Conservation (phyloP, 108 stramenopile species). For the Discostella stelligeroides region DNA sequence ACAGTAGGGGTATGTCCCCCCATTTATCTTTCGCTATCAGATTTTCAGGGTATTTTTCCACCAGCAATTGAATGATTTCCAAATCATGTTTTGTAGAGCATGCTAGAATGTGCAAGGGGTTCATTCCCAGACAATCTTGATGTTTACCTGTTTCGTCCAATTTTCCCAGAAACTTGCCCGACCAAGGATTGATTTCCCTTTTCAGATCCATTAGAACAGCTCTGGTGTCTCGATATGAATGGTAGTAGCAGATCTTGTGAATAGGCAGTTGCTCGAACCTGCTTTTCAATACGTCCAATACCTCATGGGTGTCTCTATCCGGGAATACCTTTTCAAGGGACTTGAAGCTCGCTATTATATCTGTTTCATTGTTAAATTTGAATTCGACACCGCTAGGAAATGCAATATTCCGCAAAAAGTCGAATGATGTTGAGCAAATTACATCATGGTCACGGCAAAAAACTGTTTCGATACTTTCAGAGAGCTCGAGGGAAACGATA, state of each 20-base stretch:
- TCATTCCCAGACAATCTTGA: background rate
- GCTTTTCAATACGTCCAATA: background rate
- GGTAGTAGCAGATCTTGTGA: constrained; percentile 2
- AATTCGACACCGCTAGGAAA: background rate
- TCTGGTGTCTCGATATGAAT: background rate
- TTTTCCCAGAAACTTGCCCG: background rate
- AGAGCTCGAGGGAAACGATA: background rate
- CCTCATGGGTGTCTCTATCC: background rate
- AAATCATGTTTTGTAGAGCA: constrained; percentile 5
- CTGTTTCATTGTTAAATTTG: background rate
- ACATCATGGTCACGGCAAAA: background rate
- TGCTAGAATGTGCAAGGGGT: constrained; percentile 4
- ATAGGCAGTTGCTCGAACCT: background rate
- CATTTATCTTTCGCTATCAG: too few species aligned
- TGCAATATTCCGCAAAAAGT: background rate
- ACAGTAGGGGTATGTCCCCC: too few species aligned
- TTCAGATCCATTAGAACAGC: background rate
- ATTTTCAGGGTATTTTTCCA: too few species aligned
- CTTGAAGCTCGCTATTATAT: background rate
- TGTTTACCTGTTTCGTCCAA: background rate
- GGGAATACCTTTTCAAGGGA: background rate
- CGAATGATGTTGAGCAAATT: background rate
- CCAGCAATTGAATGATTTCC: background rate
- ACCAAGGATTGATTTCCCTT: background rate
- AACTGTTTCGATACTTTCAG: background rate